Conservation (phyloP, 306 rosid species). For the Ammopiptanthus mongolicus region DNA sequence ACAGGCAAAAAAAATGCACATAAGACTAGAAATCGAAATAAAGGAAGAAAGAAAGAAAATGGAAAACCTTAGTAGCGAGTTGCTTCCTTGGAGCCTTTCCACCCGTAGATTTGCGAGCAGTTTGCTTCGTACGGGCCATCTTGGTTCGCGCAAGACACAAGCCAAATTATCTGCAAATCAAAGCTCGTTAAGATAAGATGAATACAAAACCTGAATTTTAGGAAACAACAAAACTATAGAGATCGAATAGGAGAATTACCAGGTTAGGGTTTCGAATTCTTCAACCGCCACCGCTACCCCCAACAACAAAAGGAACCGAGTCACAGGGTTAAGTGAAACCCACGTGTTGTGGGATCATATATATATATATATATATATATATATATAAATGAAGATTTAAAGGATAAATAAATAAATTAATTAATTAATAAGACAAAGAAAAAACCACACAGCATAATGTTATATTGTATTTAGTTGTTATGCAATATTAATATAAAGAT, state of each 20-base stretch:
- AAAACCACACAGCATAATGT: too few relatives aligned
- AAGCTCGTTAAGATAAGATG: not conserved
- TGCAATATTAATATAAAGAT: too few relatives aligned
- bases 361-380: too few relatives aligned
- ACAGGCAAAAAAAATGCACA: not conserved
- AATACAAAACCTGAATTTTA: not conserved
- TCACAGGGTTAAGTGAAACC: too few relatives aligned
- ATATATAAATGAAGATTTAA: too few relatives aligned
- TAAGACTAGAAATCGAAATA: not conserved
- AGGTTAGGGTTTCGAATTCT: constrained; percentile 11
- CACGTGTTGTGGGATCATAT: too few relatives aligned
- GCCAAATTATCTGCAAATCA: not conserved
- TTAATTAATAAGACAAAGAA: too few relatives aligned
- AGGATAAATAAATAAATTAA: too few relatives aligned
- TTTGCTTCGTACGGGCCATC: constrained; percentile 42
- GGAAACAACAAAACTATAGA: not conserved
- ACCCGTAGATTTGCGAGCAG: constrained; percentile 34
- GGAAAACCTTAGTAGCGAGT: constrained; percentile 33
- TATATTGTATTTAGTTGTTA: too few relatives aligned
- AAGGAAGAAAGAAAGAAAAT: not conserved
- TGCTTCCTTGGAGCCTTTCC: constrained; percentile 41
- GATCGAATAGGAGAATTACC: not conserved
- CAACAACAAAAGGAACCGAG: not conserved
- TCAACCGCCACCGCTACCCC: not conserved
- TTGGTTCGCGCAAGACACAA: not conserved